Base-by-base conservation (phyloP, 768 basidiomycete species). In the Mycena rebaudengoi region DNA sequence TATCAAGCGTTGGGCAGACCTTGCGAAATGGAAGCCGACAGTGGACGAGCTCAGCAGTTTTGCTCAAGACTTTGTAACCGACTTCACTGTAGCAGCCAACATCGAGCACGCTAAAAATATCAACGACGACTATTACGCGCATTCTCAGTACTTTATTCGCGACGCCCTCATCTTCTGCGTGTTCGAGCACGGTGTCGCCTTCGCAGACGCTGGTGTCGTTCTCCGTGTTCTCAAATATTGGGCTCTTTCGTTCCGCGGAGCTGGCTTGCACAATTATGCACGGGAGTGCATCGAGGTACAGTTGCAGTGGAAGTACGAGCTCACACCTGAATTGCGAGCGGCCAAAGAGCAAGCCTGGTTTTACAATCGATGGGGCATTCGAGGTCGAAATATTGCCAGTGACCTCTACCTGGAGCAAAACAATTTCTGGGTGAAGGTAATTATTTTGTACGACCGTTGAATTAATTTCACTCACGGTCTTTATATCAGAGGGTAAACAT, bases 261-360 rank as follows among this genome's bases (percentile, higher is more conserved):
- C 72, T 20, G 70, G 74, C 2, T 71, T 63, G 3, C 71, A 74
- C 41, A 80, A 80, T 58, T 78, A 80, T 54, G 76, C 74, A 13
- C 45, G 70, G 20, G 74, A 77, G 64, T 74, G 68, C 50, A 41
- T 60, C 16, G 67, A 75, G 40, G 30, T 72, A 0, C 40, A 72
- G 2, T 25, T 72, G 0, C 50, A 48, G 13, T 73, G 65, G 69
- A 68, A 70, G 26, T 69, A 73, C 49, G 66, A 70, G 40, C 58
- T 71, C 21, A 30, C 51, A 20, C 60, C 67, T 2, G 58, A 35
- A 30, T 49, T 70, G 30, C 60, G 60, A 7, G 35, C 57, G 2
- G 61, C 52, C 14, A 53, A 68, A 21, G 74, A 75, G 57, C 35
- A 60, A 2, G 41, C 72, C 1, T 75, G 74, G 76, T 73, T 77